phyloP scores from a whole-genome alignment of 2,329 filamentous ascomycete genomes.

The Mollisiaceae sp. region DNA sequence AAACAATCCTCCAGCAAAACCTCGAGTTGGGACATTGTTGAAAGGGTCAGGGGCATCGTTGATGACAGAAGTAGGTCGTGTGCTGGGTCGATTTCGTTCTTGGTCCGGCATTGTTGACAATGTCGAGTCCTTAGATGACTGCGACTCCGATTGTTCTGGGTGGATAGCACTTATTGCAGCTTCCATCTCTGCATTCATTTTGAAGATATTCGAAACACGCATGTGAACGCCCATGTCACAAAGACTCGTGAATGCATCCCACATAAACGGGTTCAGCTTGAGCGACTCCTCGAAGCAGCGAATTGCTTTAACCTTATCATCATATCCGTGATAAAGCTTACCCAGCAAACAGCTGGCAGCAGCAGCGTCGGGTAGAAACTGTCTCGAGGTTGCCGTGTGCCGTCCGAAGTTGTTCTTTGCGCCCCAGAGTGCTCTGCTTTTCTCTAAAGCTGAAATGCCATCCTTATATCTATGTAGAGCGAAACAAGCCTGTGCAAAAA shows the following conservation, averaged over 20 bases:
- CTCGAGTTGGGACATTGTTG: constrained; percentile 39
- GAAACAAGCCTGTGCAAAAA: constrained; percentile 89
- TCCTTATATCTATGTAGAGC: constrained; percentile 79
- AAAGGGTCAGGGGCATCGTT: constrained; percentile 43
- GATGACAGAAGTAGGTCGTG: constrained; percentile 33
- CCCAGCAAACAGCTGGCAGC: constrained; percentile 84
- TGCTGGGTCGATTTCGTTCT: constrained; percentile 35
- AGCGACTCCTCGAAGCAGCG: constrained; percentile 87
- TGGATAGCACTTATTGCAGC: constrained; percentile 48
- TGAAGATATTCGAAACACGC: constrained; percentile 86
- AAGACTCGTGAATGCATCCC: constrained; percentile 91
- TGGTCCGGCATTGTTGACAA: constrained; percentile 32
- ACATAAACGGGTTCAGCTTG: constrained; percentile 93
- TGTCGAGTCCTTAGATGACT: constrained; percentile 34
- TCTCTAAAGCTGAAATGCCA: constrained; percentile 83
- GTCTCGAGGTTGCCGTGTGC: constrained; percentile 77
- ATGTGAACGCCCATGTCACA: constrained; percentile 87
- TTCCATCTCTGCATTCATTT: constrained; percentile 68
- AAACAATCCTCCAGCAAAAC: constrained; percentile 41
- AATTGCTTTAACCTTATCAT: constrained; percentile 82
- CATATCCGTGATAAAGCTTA: constrained; percentile 82
- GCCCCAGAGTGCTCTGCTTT: constrained; percentile 76
- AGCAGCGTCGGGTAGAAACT: constrained; percentile 80
- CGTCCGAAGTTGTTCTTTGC: constrained; percentile 79
- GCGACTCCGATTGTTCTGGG: constrained; percentile 31